Conservation (phyloP, 1,284 basidiomycete species). For the Puccinia triticina region DNA sequence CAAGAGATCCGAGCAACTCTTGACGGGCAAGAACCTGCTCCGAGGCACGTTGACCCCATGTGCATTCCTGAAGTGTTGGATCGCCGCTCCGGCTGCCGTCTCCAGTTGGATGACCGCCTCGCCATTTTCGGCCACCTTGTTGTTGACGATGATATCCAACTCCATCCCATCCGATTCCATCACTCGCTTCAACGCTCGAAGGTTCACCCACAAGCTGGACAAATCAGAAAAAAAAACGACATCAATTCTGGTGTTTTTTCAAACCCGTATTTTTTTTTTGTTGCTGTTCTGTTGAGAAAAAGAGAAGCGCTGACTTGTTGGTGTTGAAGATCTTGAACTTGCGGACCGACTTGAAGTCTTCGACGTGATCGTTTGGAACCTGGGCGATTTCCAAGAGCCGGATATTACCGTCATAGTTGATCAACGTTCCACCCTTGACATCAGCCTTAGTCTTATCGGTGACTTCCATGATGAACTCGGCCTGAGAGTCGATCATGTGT, state of each 20-base stretch:
- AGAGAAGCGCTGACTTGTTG: conserved; percentile 40
- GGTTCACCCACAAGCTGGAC: conserved; percentile 97
- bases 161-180: conserved; percentile 82
- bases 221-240: conserved; percentile 64
- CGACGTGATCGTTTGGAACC: conserved; percentile 94
- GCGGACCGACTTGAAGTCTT: conserved; percentile 91
- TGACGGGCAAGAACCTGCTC: conserved; percentile 92
- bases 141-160: conserved; percentile 91
- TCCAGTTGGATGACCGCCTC: conserved; percentile 88
- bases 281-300: not conserved
- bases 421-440: conserved; percentile 96
- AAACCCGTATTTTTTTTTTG: too few relatives aligned
- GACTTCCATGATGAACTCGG: conserved; percentile 66
- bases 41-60: conserved; percentile 98
- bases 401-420: conserved; percentile 81
- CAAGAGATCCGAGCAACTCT: conserved; percentile 70
- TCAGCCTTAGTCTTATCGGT: conserved; percentile 99
- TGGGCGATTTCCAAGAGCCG: conserved; percentile 97
- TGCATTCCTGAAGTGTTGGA: conserved; percentile 93
- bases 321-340: conserved; percentile 72
- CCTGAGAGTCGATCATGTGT: conserved; percentile 62
- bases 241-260: too few relatives aligned
- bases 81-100: conserved; percentile 95
- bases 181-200: conserved; percentile 84
- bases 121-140: conserved; percentile 81